Base-by-base conservation (phyloP, 768 basidiomycete species). In the Kondoa malvinella region DNA sequence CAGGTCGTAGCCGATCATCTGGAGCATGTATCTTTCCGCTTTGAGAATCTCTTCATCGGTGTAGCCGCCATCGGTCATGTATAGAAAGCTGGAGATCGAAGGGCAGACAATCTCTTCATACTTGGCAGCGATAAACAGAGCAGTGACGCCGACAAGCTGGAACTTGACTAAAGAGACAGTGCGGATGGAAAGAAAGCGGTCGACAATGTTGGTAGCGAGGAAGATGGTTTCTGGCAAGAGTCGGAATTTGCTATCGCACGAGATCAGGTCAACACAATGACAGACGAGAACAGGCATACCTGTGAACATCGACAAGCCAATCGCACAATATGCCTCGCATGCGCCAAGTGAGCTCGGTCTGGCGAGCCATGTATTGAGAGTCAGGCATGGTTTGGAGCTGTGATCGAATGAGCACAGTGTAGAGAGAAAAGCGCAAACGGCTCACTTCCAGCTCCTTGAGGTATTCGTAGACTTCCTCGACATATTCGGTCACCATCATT, bases 401-500 rank as follows among this genome's bases (percentile, higher is more conserved):
- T 30, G 27, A 0, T 40, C 25, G 34, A 27, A 64, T 27, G 40
- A 14, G 64, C 21, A 30, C 61, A 56, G 57, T 58, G 50, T 71
- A 31, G 12, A 30, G 56, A 31, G 58, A 31, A 30, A 62, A 68
- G 50, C 59, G 70, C 65, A 32, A 70, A 56, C 62, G 32, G 69
- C 81, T 60, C 75, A 92, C 92, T 83, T 96, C 91, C 68, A 86
- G 80, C 69, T 83, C 79, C 76, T 86, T 88, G 79, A 96, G 82
- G 78, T 99, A 97, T 67, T 87, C 80, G 79, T 92, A 92, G 70
- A 97, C 92, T 68, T 97, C 95, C 29, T 81, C 81, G 64, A 95
- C 92, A 75, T 99, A 99, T 78, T 96, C 90, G 79, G 86, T 87
- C 71, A 95, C 92, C 92, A 96, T 96, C 69, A 89, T 81, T 16